Evolutionary conservation across 2,329 filamentous ascomycete species (phyloP).

Genomic region (Pleurostoma richardsiae): DNA sequence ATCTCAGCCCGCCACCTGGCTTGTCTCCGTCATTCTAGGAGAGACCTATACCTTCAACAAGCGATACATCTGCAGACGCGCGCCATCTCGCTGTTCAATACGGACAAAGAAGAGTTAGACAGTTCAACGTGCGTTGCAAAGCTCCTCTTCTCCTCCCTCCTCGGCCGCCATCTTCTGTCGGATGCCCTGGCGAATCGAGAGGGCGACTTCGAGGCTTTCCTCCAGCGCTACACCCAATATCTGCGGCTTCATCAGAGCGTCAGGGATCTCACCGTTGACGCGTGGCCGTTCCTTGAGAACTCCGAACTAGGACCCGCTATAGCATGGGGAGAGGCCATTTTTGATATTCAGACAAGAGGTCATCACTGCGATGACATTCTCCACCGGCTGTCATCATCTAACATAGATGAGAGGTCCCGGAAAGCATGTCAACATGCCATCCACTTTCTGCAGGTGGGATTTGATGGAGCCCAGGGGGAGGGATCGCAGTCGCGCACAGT

Average conservation of each 20-base stretch:
- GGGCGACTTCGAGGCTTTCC: conserved; percentile 30
- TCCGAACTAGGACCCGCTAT: conserved; percentile 22
- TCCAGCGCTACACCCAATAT: conserved; percentile 34
- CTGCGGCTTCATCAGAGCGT: conserved; percentile 37
- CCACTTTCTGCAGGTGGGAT: conserved; percentile 1
- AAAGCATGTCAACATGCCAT: not conserved
- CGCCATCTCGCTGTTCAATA: conserved; percentile 32
- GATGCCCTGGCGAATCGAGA: conserved; percentile 35
- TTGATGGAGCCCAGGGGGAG: not conserved
- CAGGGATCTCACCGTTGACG: conserved; percentile 25
- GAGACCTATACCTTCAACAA: conserved; percentile 24
- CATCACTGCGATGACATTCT: not conserved
- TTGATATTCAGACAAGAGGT: not conserved
- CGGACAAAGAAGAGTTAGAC: conserved; percentile 13
- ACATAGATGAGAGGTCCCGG: not conserved
- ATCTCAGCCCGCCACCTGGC: conserved; percentile 2
- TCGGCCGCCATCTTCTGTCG: conserved; percentile 42
- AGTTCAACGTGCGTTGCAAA: conserved; percentile 24
- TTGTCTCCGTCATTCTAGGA: conserved; percentile 8
- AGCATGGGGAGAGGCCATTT: not conserved
- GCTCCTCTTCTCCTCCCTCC: conserved; percentile 36
- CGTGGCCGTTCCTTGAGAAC: conserved; percentile 27
- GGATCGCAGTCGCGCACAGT: not conserved
- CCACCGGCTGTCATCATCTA: not conserved
- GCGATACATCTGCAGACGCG: conserved; percentile 39